Base-by-base conservation (phyloP, 257 asterid genomes). In the Cordia subcordata region DNA sequence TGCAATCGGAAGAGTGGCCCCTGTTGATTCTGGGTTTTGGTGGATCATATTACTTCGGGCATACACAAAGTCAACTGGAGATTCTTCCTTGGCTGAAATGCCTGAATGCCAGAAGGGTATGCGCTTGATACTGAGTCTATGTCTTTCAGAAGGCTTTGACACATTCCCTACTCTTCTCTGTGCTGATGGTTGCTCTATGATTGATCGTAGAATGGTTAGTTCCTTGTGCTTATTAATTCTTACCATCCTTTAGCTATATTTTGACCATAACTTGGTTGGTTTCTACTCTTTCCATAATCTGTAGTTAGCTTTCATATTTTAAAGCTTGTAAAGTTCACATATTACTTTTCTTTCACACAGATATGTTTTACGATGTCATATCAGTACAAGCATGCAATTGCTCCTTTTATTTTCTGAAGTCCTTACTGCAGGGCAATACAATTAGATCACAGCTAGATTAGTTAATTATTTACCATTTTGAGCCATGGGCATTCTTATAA, bases 11-110 rank as follows among this genome's bases (percentile, higher is more conserved):
- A 77, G 93, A 66, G 93, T 84, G 72, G 93, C 92, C 61, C 93
- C 93, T 45, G 85, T 84, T 49, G 93, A 84, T 69, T 84, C 93
- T 67, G 93, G 93, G n/a, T 84, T 84, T 67, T 81, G 93, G 93
- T 84, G 93, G 93, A 84, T 84, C 63, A 81, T 84, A 60, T 73
- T 84, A 53, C 85, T 84, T 49, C 81, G 86, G 23, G 93, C 89
- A 10, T 84, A 81, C 78, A 84, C 93, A 16, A 84, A 75, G 68
- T 84, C 86, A 1, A 81, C 93, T 5, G 93, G 93, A 55, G 93
- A 84, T 77, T 33, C 82, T 21, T 70, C 93, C 53, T 69, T 84
- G 80, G 85, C 89, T 35, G 93, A 84, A 66, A 62, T 50, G 77
- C 89, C 89, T 23, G 93, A 81, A 67, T 81, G 88, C 74, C 93